These are phyloP conservation scores for Aspergillus fructus DNA, from an alignment of 2,329 filamentous ascomycete species.

Conservation along the genomic window DNA sequence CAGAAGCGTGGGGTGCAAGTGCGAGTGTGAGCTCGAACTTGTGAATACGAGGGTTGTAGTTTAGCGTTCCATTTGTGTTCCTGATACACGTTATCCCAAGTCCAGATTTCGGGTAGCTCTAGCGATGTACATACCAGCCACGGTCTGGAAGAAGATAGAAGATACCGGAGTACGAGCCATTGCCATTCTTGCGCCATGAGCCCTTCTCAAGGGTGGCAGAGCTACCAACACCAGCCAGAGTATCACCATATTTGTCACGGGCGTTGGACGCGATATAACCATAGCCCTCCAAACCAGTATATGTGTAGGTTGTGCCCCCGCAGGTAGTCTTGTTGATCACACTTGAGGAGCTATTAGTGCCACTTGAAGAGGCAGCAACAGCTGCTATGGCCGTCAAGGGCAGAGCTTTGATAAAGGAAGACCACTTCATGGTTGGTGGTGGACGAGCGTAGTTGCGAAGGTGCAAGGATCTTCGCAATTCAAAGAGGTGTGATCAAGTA, in stretches of 20 bases:
- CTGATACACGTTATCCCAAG: conserved; percentile 4
- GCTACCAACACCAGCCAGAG: conserved; percentile 66
- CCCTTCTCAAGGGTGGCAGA: conserved; percentile 61
- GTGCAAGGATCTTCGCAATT: not conserved
- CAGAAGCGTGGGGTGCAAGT: conserved; percentile 52
- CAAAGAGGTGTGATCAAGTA: not conserved
- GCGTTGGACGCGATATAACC: conserved; percentile 59
- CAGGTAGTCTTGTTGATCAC: conserved; percentile 54
- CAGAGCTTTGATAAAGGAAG: conserved; percentile 16
- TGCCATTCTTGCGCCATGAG: conserved; percentile 57
- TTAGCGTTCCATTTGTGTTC: conserved; percentile 16
- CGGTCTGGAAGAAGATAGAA: conserved; percentile 66
- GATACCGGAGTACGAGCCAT: conserved; percentile 58
- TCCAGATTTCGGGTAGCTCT: not conserved
- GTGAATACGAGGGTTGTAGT: conserved; percentile 65
- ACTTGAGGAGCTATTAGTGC: not conserved
- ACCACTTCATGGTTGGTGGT: conserved; percentile 22
- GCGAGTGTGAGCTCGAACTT: conserved; percentile 64
- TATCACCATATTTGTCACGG: conserved; percentile 68
- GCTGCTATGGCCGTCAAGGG: conserved; percentile 18
- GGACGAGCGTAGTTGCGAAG: not conserved
- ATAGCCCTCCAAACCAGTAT: conserved; percentile 66
- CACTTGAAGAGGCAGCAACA: conserved; percentile 4
- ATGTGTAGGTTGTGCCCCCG: conserved; percentile 63
- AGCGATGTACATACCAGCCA: conserved; percentile 55